Percentiles rank a stretch among this genome's conserved stretches.
Conservation (phyloP, 257 asterid genomes). For the Ehretia macrophylla region DNA sequence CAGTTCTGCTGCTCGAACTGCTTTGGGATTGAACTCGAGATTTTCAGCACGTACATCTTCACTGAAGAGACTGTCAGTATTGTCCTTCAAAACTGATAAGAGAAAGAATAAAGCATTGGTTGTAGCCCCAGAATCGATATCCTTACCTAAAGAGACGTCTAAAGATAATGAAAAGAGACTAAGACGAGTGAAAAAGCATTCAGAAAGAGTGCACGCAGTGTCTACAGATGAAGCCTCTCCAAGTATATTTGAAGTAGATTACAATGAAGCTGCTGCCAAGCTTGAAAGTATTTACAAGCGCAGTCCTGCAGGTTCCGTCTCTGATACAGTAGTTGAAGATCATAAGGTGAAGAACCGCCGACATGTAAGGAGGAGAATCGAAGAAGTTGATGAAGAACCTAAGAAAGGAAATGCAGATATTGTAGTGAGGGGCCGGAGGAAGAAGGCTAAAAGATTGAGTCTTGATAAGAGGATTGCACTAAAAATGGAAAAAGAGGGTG, state of each 20-base stretch:
- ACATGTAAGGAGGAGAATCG: conserved; percentile 38
- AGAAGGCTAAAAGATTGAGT: conserved; percentile 52
- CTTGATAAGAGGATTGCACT: conserved; percentile 71
- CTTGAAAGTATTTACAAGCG: conserved; percentile 59
- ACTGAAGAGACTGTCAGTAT: conserved; percentile 42
- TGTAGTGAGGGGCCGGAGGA: conserved; percentile 46
- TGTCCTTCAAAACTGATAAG: conserved; percentile 57
- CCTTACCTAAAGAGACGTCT: conserved; percentile 49
- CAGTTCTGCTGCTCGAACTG: conserved; percentile 39
- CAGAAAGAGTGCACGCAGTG: conserved; percentile 54
- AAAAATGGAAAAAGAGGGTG: conserved; percentile 42
- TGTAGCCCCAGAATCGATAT: conserved; percentile 50
- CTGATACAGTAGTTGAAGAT: conserved; percentile 37
- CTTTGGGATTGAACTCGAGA: conserved; percentile 33
- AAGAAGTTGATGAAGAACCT: conserved; percentile 29
- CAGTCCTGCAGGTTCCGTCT: conserved; percentile 37
- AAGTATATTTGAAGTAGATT: conserved; percentile 56
- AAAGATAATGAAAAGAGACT: conserved; percentile 42
- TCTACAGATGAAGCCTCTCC: conserved; percentile 42
- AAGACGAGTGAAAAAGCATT: conserved; percentile 36
- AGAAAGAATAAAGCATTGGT: conserved; percentile 42
- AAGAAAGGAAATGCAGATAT: conserved; percentile 26
- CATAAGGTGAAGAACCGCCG: conserved; percentile 34
- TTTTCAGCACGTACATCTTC: conserved; percentile 33
- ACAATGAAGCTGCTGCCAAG: conserved; percentile 76